Conservation (phyloP, 2,329 filamentous ascomycete species). For the Ustilaginoidea virens region DNA sequence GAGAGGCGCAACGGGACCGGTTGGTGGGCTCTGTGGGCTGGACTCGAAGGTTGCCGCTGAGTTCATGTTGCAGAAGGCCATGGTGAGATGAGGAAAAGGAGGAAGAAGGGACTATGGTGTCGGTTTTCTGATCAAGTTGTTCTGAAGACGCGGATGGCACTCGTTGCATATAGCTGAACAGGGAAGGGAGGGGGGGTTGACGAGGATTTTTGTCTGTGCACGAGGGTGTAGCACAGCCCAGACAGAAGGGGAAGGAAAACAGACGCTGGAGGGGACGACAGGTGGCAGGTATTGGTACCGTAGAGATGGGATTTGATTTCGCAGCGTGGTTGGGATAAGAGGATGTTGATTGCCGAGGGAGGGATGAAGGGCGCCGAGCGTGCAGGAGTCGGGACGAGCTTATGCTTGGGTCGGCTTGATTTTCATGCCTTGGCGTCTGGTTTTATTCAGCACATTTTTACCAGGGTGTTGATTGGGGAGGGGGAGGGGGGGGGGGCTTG, state of each 20-base stretch:
- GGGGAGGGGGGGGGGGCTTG: too few relatives aligned
- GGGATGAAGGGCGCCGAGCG: too few relatives aligned
- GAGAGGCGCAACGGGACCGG: conserved; percentile 20
- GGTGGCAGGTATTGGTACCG: not conserved
- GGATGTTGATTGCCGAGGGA: too few relatives aligned
- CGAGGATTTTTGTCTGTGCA: conserved; percentile 32
- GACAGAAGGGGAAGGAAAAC: not conserved
- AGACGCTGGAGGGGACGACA: not conserved
- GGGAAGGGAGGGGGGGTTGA: conserved; percentile 18
- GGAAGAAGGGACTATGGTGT: conserved; percentile 15
- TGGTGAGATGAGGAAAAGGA: conserved; percentile 30
- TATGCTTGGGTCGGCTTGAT: too few relatives aligned
- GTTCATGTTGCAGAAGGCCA: conserved; percentile 36
- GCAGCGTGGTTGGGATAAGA: too few relatives aligned
- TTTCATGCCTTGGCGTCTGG: too few relatives aligned
- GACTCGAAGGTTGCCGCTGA: conserved; percentile 20
- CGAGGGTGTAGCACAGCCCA: conserved; percentile 32
- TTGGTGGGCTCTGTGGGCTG: conserved; percentile 8
- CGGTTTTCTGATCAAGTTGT: conserved; percentile 22
- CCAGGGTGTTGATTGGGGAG: too few relatives aligned
- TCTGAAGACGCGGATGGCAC: conserved; percentile 33
- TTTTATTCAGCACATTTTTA: too few relatives aligned
- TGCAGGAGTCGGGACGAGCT: too few relatives aligned
- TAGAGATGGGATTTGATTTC: too few relatives aligned
- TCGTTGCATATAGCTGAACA: conserved; percentile 51